These are phyloP conservation scores for Daldinia loculata DNA, from an alignment of 495 filamentous ascomycete genomes.

Conservation along the genomic window DNA sequence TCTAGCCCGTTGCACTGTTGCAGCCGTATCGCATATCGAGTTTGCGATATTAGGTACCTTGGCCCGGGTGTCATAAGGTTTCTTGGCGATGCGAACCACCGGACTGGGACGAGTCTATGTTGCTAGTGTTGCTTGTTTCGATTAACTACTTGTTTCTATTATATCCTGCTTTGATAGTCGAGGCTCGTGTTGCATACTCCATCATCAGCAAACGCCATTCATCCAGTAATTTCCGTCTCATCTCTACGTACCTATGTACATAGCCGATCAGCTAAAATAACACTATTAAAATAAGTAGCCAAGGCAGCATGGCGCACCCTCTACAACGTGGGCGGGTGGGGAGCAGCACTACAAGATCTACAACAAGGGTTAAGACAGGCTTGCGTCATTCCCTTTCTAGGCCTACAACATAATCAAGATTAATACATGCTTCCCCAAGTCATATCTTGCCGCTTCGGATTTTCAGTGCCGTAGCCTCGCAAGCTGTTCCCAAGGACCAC, in stretches of 20 bases:
- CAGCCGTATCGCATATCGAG: neutral
- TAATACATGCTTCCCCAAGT: constrained; percentile 4
- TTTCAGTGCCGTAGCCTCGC: constrained; percentile 8
- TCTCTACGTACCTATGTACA: neutral
- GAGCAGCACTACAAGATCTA: constrained; percentile 33
- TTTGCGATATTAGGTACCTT: constrained; percentile 11
- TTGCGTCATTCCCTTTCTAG: constrained; percentile 33
- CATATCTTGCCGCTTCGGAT: constrained; percentile 1
- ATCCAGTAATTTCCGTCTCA: neutral
- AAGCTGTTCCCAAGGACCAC: neutral
- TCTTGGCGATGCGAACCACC: constrained; percentile 20
- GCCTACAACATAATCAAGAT: constrained; percentile 25
- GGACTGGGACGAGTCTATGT: constrained; percentile 19
- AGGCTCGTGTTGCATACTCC: neutral
- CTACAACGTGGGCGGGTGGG: constrained; percentile 23
- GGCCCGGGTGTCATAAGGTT: constrained; percentile 9
- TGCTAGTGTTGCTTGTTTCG: constrained; percentile 13
- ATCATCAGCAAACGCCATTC: constrained; percentile 3
- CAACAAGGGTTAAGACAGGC: constrained; percentile 18
- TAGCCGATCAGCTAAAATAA: constrained; percentile 2
- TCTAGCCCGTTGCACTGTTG: constrained; percentile 1
- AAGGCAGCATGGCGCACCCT: constrained; percentile 10
- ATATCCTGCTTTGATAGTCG: constrained; percentile 2
- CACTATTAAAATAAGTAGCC: constrained; percentile 22
- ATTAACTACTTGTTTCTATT: constrained; percentile 3